Conservation (phyloP, 1,284 basidiomycete genomes). For the Neonothopanus nambi region DNA sequence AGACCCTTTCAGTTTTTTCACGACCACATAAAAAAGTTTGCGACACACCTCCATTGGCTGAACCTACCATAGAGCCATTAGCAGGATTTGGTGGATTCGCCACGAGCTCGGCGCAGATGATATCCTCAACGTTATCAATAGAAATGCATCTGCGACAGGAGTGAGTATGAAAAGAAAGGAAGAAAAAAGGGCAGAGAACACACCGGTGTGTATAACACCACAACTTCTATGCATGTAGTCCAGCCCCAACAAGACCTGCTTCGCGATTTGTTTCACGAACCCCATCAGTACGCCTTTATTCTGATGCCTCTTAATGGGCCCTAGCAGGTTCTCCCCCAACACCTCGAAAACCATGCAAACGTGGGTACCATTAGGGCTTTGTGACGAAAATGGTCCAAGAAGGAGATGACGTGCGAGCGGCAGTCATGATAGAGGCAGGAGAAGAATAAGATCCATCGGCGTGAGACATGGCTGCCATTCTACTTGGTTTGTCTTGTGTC, state of each 20-base stretch:
- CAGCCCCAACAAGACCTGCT: slow-evolving; percentile 92
- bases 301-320: slow-evolving; percentile 95
- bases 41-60: not conserved
- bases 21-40: no score
- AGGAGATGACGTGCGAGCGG: slow-evolving; percentile 80
- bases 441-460: slow-evolving; percentile 50
- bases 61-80: not conserved
- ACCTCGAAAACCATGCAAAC: slow-evolving; percentile 99
- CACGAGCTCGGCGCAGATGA: slow-evolving; percentile 87
- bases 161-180: slow-evolving; percentile 3
- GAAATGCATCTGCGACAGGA: slow-evolving; percentile 76
- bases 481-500: no score
- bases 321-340: slow-evolving; percentile 96
- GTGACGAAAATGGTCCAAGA: slow-evolving; percentile 97
- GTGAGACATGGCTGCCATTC: slow-evolving; percentile 4
- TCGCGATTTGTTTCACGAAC: slow-evolving; percentile 95
- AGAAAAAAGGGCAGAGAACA: slow-evolving; percentile 27
- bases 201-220: slow-evolving; percentile 89
- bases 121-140: slow-evolving; percentile 96
- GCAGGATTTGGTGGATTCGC: slow-evolving; percentile 40
- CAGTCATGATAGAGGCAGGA: slow-evolving; percentile 59
- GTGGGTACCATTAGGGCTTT: slow-evolving; percentile 94
- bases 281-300: slow-evolving; percentile 93
- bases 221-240: slow-evolving; percentile 99
- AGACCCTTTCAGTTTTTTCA: not conserved